Evolutionary conservation across 495 filamentous ascomycete species (phyloP), one percentile per base, ranked within the genome.

Genomic region (Aspergillus carlsbadensis): DNA sequence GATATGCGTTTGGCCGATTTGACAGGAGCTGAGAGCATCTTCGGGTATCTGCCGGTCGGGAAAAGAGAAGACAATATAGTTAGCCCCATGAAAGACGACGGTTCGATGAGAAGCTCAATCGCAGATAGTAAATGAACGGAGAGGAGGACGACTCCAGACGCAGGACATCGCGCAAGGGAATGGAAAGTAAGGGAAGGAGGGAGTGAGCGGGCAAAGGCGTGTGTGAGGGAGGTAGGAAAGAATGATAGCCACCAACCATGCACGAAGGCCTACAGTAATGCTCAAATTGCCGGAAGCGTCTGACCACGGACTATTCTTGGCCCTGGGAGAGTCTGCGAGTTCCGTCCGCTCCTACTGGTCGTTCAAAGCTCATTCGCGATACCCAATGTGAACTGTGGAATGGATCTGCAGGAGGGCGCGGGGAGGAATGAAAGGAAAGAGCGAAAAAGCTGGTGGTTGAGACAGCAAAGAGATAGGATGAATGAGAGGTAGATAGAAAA

Each of bases 1-100:
- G 75, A 78, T 48, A 79, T 77, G 58, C 76, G 76, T 69, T 77
- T 75, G 56, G 76, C 74, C 59, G 75, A 74, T 61, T 77, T 79
- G 58, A 73, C 72, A 46, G 74, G 76, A 71, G 72, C 75, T 24
- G 74, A 78, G 63, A 78, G 65, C 74, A 78, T 78, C 50, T 57
- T 73, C 40, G 31, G 41, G 49, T 37, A 54, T 56, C 56, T 60
- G 55, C 10, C 46, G 44, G 31, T 49, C 46, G 26, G 31, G 17
- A 48, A 51, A 33, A 18, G 42, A 61, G 17, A 47, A 35, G 45
- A 57, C 52, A 47, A 40, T 50, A 20, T 22, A 56, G 52, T 48
- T 33, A 56, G 56, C 45, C 39, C 48, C 42, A 42, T 17, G 54
- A 34, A 41, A 24, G 21, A 50, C 31, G 36, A 36, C 41, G 46